A percentile compares a stretch with the other conserved stretches of the same genome.
phyloP scores from a whole-genome alignment of 768 basidiomycete genomes.

The Hygrocybe punicea region DNA sequence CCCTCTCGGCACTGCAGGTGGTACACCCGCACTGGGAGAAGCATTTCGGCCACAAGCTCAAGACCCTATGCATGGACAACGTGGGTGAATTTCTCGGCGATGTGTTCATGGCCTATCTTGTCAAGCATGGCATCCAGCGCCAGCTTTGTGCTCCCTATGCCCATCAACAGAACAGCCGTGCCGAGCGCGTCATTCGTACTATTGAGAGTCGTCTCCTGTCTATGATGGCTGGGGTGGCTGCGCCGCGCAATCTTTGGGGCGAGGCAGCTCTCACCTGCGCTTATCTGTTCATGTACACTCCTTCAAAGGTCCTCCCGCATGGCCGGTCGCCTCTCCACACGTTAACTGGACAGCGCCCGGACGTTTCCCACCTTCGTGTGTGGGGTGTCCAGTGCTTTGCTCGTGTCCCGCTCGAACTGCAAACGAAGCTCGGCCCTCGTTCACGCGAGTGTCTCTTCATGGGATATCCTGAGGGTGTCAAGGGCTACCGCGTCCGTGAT shows the following conservation, averaged over 20 bases:
- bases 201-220: constrained; percentile 22
- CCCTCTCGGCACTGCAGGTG: background rate
- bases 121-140: constrained; percentile 16
- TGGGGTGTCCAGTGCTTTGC: constrained; percentile 36
- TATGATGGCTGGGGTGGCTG: constrained; percentile 20
- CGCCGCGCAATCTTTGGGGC: constrained; percentile 19
- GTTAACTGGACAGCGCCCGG: constrained; percentile 20
- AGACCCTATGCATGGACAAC: constrained; percentile 1
- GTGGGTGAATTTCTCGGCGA: background rate
- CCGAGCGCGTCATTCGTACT: constrained; percentile 27
- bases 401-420: constrained; percentile 21
- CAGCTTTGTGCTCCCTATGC: constrained; percentile 28
- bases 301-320: constrained; percentile 22
- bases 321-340: constrained; percentile 20
- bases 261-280: constrained; percentile 18
- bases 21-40: constrained; percentile 3
- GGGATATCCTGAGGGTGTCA: constrained; percentile 22
- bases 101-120: constrained; percentile 7
- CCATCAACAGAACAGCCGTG: constrained; percentile 33
- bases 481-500: constrained; percentile 25
- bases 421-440: constrained; percentile 24
- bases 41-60: background rate
- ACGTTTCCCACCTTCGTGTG: constrained; percentile 27
- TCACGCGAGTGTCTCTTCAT: constrained; percentile 23
- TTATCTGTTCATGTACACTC: constrained; percentile 23